Conservation (phyloP, 192 early-diverging fungal species). For the Rhizophagus sp. region DNA sequence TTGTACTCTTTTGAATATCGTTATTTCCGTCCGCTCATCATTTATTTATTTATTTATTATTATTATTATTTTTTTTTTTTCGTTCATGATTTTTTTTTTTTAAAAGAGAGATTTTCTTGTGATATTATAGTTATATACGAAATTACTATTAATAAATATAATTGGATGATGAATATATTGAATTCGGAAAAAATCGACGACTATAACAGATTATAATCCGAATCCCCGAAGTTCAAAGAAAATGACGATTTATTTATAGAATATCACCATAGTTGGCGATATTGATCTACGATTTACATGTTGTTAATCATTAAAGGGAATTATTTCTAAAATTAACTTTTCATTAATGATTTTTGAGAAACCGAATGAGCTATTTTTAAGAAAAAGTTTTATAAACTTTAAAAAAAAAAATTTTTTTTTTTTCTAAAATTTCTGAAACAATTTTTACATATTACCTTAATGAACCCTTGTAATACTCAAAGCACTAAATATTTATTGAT, state of each 20-base stretch:
- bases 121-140: too few species aligned
- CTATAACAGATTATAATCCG: background rate
- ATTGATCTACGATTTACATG: background rate
- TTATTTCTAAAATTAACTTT: background rate
- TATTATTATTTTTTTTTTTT: too few species aligned
- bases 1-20: background rate
- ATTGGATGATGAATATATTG: background rate
- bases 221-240: background rate
- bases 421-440: too few species aligned
- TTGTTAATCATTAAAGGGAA: background rate
- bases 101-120: too few species aligned
- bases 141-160: background rate
- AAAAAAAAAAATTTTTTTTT: too few species aligned
- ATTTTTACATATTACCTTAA: background rate
- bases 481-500: too few species aligned
- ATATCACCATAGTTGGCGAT: background rate
- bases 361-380: too few species aligned
- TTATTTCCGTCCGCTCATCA: too few species aligned
- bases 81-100: too few species aligned
- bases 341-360: background rate
- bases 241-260: background rate
- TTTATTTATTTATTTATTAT: too few species aligned
- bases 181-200: too few species aligned
- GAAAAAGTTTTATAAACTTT: too few species aligned
- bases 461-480: background rate